A percentile compares a stretch with the other conserved stretches of the same genome.
phyloP scores from a whole-genome alignment of 2,329 filamentous ascomycete genomes.

The Xylariaceae sp. region DNA sequence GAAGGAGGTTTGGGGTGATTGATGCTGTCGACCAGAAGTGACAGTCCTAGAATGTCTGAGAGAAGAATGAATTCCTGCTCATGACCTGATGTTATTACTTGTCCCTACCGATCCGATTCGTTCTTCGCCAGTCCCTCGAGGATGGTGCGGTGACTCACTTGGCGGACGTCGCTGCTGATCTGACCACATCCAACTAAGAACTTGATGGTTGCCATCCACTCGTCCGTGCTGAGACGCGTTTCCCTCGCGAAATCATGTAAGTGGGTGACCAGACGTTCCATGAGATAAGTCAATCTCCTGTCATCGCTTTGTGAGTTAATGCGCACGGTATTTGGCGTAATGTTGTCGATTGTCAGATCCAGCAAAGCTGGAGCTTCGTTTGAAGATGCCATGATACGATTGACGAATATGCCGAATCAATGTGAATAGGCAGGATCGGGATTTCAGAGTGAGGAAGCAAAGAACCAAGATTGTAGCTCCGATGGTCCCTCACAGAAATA shows the following conservation, averaged over 20 bases:
- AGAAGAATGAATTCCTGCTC: slow-evolving; percentile 75
- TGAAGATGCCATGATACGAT: slow-evolving; percentile 22
- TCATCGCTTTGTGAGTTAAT: slow-evolving; percentile 72
- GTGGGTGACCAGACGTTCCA: slow-evolving; percentile 72
- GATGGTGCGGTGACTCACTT: slow-evolving; percentile 45
- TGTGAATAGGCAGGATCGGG: too few species aligned
- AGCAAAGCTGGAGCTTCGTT: slow-evolving; percentile 50
- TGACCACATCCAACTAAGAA: slow-evolving; percentile 73
- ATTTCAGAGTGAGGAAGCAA: too few species aligned
- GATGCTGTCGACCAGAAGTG: slow-evolving; percentile 76
- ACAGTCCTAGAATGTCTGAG: slow-evolving; percentile 75
- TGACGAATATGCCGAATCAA: neutral
- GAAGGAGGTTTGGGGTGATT: slow-evolving; percentile 74
- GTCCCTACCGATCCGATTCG: neutral
- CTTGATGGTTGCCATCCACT: slow-evolving; percentile 73
- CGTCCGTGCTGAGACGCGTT: slow-evolving; percentile 69
- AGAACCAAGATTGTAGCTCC: too few species aligned
- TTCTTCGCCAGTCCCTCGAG: neutral
- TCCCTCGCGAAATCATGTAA: slow-evolving; percentile 81
- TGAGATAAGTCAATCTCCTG: slow-evolving; percentile 66
- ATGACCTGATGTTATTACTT: slow-evolving; percentile 3
- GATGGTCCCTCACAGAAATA: too few species aligned
- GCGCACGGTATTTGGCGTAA: slow-evolving; percentile 70
- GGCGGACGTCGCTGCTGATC: slow-evolving; percentile 70
- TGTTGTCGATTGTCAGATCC: slow-evolving; percentile 75